Evolutionary conservation across 805 yeast species (phyloP).

Genomic region (Ogataea pilisensis): DNA sequence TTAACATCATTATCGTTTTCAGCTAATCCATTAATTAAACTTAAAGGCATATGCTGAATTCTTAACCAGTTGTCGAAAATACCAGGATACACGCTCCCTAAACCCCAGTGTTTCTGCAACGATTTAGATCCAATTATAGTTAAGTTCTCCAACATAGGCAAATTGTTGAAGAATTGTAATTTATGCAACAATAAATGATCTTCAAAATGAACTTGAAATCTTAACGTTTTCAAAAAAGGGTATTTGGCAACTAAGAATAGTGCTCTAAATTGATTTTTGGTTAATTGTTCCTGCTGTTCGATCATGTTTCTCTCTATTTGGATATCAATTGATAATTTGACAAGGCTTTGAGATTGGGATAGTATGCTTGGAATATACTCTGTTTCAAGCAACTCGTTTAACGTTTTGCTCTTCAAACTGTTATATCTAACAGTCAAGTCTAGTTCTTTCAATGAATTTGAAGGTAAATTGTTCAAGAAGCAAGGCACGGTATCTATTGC

Average conservation of each 20-base stretch:
- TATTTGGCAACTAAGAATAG: constrained; percentile 15
- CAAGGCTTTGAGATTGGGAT: constrained; percentile 14
- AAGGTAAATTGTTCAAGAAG: constrained; percentile 12
- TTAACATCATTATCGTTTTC: constrained; percentile 1
- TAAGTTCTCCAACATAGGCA: constrained; percentile 32
- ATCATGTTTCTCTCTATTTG: constrained; percentile 18
- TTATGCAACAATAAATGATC: constrained; percentile 27
- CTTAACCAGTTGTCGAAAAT: constrained; percentile 55
- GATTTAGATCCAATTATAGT: constrained; percentile 48
- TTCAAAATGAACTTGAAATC: constrained; percentile 36
- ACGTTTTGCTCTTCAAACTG: constrained; percentile 10
- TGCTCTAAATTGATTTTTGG: constrained; percentile 12
- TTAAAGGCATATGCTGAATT: constrained; percentile 49
- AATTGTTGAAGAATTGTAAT: constrained; percentile 23
- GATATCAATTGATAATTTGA: constrained; percentile 24
- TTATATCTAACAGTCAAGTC: constrained; percentile 22
- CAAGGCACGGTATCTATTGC: constrained; percentile 15
- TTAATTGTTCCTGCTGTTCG: constrained; percentile 16
- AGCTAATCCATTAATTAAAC: constrained; percentile 26
- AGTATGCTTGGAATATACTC: constrained; percentile 5
- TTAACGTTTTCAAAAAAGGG: constrained; percentile 32
- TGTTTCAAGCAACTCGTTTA: constrained; percentile 12
- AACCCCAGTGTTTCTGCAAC: constrained; percentile 53
- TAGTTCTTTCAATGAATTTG: constrained; percentile 20
- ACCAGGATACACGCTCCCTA: constrained; percentile 50